A percentile compares a stretch with the other conserved stretches of the same genome.
Conservation (phyloP, 108 stramenopile genomes). For the Aurantiochytrium sp. region DNA sequence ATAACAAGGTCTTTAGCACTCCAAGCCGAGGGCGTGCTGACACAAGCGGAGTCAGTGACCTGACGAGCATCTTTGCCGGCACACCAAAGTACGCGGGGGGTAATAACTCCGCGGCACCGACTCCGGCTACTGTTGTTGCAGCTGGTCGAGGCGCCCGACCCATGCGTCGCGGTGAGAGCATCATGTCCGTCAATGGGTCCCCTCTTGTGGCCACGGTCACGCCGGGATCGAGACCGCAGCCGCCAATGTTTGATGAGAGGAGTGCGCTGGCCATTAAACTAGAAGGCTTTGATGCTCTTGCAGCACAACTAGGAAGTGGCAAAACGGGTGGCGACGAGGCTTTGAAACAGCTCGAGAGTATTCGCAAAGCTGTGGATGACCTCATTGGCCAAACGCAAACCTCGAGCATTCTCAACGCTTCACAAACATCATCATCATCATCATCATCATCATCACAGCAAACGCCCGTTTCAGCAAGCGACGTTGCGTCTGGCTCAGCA, state of each 20-base stretch:
- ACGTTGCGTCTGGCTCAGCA: no score
- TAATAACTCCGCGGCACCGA: not conserved
- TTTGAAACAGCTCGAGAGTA: no score
- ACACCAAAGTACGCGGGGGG: not conserved
- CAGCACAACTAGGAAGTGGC: not conserved
- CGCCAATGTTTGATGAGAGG: not conserved
- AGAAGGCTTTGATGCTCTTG: not conserved
- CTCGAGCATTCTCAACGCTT: no score
- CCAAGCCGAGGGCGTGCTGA: not conserved
- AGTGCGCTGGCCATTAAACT: not conserved
- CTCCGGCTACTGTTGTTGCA: not conserved
- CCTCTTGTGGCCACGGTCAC: not conserved
- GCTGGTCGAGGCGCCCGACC: not conserved
- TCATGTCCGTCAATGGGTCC: constrained; percentile 4
- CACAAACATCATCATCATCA: no score
- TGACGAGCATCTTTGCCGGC: not conserved
- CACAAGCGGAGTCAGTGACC: not conserved
- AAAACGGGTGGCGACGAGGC: no score
- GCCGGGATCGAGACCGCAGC: not conserved
- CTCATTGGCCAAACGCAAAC: no score
- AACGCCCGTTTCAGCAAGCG: no score
- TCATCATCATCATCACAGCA: no score
- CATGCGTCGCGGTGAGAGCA: constrained; percentile 3
- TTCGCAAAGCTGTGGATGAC: no score
- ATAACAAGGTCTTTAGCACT: not conserved